Conservation (phyloP, 2,329 filamentous ascomycete genomes). For the Diatrype stigma region DNA sequence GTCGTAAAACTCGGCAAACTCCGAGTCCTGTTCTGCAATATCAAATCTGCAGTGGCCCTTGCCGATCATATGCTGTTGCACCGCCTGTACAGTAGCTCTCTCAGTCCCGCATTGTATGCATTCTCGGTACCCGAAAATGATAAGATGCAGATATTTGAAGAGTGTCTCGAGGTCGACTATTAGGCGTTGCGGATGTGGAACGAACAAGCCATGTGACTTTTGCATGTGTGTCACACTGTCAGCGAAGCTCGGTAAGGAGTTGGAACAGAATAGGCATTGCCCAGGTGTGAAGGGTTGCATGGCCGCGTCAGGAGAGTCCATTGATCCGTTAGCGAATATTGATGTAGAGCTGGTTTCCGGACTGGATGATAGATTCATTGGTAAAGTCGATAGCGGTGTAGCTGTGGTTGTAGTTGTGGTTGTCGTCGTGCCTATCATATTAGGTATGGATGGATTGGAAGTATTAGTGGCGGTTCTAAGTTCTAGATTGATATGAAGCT, state of each 20-base stretch:
- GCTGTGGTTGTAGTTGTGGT: constrained; percentile 13
- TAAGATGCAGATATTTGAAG: constrained; percentile 42
- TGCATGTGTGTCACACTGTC: constrained; percentile 42
- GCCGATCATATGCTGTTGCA: constrained; percentile 38
- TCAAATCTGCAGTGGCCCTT: constrained; percentile 25
- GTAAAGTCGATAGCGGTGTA: constrained; percentile 5
- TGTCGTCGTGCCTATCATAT: constrained; percentile 14
- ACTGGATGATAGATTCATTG: constrained; percentile 14
- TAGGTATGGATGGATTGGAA: constrained; percentile 2
- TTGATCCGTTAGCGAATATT: constrained; percentile 5
- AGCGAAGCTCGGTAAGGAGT: constrained; percentile 9
- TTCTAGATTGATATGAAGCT: constrained; percentile 4
- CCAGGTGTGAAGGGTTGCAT: constrained; percentile 18
- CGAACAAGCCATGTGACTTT: constrained; percentile 40
- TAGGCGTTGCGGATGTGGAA: constrained; percentile 36
- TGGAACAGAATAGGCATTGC: constrained; percentile 22
- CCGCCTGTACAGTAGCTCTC: constrained; percentile 37
- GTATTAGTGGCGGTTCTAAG: constrained; percentile 1
- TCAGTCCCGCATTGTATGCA: constrained; percentile 47
- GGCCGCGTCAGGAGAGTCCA: constrained; percentile 5
- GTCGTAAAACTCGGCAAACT: constrained; percentile 25
- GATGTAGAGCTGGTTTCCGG: constrained; percentile 5
- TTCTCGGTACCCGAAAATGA: constrained; percentile 45
- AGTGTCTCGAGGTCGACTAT: constrained; percentile 43
- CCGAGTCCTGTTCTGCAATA: constrained; percentile 16